Evolutionary conservation across 106 monocot species (phyloP).

Genomic region (Hemerocallis citrina): DNA sequence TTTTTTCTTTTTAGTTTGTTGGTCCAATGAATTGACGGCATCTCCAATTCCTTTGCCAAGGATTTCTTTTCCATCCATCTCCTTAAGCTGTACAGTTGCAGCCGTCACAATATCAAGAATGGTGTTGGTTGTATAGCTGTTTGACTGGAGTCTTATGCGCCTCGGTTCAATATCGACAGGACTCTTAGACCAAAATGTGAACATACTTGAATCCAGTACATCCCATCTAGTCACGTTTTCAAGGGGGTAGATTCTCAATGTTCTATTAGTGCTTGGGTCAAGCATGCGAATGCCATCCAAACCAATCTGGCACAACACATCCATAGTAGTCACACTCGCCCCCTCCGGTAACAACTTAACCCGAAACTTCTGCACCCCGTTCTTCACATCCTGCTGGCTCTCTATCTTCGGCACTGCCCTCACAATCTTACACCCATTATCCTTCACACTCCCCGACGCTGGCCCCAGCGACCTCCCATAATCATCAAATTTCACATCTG

Average conservation of each 20-base stretch:
- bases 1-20: conserved; percentile 64
- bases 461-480: conserved; percentile 48
- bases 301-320: conserved; percentile 97
- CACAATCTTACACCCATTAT: conserved; percentile 31
- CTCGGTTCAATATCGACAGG: conserved; percentile 82
- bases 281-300: conserved; percentile 98
- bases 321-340: conserved; percentile 40
- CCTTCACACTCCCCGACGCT: conserved; percentile 12
- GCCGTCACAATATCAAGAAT: conserved; percentile 92
- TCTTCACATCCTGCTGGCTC: conserved; percentile 39
- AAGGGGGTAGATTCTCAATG: conserved; percentile 82
- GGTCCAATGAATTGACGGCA: conserved; percentile 47
- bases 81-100: conserved; percentile 91
- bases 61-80: conserved; percentile 61
- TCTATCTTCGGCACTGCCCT: conserved; percentile 54
- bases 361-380: conserved; percentile 59
- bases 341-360: conserved; percentile 66
- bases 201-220: conserved; percentile 66
- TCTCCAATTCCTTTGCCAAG: conserved; percentile 34
- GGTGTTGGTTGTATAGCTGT: conserved; percentile 83
- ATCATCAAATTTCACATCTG: conserved; percentile 52
- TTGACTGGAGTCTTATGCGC: conserved; percentile 91
- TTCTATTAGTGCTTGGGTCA: conserved; percentile 73
- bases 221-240: conserved; percentile 87
- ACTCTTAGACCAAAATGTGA: conserved; percentile 93